Evolutionary conservation across 768 basidiomycete genomes (phyloP).

Genomic region (Macrolepiota fuliginosa): DNA sequence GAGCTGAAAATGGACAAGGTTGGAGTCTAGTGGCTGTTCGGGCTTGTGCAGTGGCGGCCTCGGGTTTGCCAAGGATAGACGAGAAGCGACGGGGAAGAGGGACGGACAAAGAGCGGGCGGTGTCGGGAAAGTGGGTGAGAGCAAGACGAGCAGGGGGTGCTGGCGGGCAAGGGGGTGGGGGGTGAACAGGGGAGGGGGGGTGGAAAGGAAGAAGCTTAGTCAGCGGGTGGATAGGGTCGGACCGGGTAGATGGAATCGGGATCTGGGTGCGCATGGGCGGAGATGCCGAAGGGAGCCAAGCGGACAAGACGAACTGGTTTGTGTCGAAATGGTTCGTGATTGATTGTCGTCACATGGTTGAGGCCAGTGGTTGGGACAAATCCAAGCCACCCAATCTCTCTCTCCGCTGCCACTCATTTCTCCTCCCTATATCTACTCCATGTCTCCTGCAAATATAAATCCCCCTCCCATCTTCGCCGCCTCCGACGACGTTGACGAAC

Average conservation of each 20-base stretch:
- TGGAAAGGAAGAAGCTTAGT: neutral
- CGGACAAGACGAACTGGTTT: constrained; percentile 1
- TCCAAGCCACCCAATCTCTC: constrained; percentile 10
- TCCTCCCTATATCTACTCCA: constrained; percentile 21
- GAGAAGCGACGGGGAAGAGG: neutral
- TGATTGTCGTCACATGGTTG: constrained; percentile 14
- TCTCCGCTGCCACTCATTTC: constrained; percentile 13
- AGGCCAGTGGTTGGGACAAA: neutral
- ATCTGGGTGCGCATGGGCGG: constrained; percentile 9
- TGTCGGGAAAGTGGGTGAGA: neutral
- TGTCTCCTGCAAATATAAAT: constrained; percentile 4
- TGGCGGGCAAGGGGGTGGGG: neutral
- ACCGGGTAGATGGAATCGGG: constrained; percentile 17
- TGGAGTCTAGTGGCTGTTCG: neutral
- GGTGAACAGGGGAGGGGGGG: neutral
- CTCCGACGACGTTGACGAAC: constrained; percentile 12
- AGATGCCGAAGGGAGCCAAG: constrained; percentile 6
- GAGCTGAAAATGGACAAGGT: constrained; percentile 7
- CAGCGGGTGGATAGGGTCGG: constrained; percentile 9
- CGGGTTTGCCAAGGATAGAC: neutral
- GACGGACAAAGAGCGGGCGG: neutral
- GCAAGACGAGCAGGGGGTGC: neutral
- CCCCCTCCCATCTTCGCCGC: constrained; percentile 8
- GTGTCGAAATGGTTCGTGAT: constrained; percentile 3
- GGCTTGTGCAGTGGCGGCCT: neutral